Evolutionary conservation across 495 filamentous ascomycete species (phyloP).

Genomic region (Aspergillus asperescens): DNA sequence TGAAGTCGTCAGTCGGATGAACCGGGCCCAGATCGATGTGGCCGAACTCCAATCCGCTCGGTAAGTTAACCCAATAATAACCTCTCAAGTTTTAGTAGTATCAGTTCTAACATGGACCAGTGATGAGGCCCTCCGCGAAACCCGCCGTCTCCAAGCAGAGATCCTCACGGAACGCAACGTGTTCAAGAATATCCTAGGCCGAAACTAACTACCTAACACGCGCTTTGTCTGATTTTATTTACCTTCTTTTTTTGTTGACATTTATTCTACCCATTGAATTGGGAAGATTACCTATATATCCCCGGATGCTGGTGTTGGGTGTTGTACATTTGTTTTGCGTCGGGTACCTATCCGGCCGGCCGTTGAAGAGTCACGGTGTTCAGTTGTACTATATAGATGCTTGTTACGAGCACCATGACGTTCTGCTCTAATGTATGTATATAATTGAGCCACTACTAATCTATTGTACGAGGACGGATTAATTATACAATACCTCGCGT

Average conservation of each 20-base stretch:
- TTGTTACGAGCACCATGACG: slow-evolving; percentile 17
- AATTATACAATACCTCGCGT: no score
- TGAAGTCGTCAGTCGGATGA: slow-evolving; percentile 88
- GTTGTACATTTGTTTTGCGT: neutral
- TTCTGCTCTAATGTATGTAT: slow-evolving; percentile 12
- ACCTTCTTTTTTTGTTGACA: neutral
- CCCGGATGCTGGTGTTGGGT: slow-evolving; percentile 5
- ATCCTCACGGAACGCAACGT: slow-evolving; percentile 56
- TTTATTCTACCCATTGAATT: neutral
- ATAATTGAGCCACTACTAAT: slow-evolving; percentile 2
- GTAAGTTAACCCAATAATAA: slow-evolving; percentile 48
- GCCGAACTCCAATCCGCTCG: slow-evolving; percentile 85
- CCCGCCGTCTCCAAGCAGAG: slow-evolving; percentile 65
- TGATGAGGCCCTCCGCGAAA: slow-evolving; percentile 81
- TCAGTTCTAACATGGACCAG: slow-evolving; percentile 42
- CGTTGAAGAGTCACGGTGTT: neutral
- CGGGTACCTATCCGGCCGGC: neutral
- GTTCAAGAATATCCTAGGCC: slow-evolving; percentile 41
- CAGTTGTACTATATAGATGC: slow-evolving; percentile 12
- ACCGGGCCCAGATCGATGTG: slow-evolving; percentile 89
- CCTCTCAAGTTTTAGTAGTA: neutral
- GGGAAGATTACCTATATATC: slow-evolving; percentile 5
- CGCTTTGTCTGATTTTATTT: neutral
- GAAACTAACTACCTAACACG: slow-evolving; percentile 8
- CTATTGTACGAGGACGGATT: no score